Evolutionary conservation across 164 flowering plant genomes (phyloP), one percentile per base, ranked within the genome.

Genomic region (Vitis rotundifolia): DNA sequence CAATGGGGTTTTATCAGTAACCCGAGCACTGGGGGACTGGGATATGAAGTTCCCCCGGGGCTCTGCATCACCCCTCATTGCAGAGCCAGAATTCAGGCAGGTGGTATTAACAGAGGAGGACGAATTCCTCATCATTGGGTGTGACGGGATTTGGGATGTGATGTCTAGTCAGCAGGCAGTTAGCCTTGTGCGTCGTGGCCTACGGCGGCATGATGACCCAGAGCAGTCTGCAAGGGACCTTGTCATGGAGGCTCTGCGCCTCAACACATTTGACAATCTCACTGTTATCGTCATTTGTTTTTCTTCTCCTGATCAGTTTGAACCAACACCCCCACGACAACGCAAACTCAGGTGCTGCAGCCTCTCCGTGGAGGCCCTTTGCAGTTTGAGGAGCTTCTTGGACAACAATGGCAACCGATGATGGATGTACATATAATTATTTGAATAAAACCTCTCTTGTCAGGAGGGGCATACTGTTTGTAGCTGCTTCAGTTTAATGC

Each of bases 81-180:
- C 95, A 1, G 92, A 91, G 47, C 98, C 97, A 3, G 98, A 90
- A 58, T 81, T 92, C 59, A 72, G 78, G 50, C 89, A 81, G 63
- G 68, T 77, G 6, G 50, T 78, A 18, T 76, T 94, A 57, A 90
- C 92, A 7, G 91, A 87, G 71, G 96, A 90, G 9, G 98, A 94
- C 51, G 98, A 94, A 68, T 94, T 94, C 74, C 81, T 94, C 75
- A 87, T 94, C 56, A 82, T 94, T 8, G 97, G 88, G 2, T 94
- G 97, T 48, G 98, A 94, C 61, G 97, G 98, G 15, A 84, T 94
- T 16, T 94, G 98, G 98, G 98, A 94, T 77, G 93, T 86, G 48
- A 86, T 94, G 91, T 71, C 94, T 1, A 94, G 93, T 76, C 90
- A 94, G 74, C 83, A 89, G 14, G 98, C 98, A 3, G 96, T 92